Base-by-base conservation (phyloP, 495 filamentous ascomycete genomes). In the Penicillium simplicissimum region DNA sequence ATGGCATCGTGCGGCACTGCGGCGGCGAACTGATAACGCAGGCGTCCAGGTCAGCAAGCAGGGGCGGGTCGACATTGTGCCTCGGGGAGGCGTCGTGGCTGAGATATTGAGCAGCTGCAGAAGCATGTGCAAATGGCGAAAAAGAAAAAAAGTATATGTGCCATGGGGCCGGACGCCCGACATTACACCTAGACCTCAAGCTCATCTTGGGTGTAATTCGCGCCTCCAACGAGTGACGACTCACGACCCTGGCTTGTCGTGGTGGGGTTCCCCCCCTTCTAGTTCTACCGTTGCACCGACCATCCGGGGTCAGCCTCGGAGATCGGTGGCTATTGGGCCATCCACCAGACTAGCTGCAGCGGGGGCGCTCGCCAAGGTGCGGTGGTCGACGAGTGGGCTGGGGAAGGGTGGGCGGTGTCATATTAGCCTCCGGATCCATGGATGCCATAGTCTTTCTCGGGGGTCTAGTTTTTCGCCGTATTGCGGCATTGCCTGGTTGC, bases 261-360 rank as follows among this genome's bases (percentile, higher is more conserved):
- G 23, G 36, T 51, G 42, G 31, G 15, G 34, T 37, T 14, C 21
- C 14, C 34, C 40, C 31, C 52, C 14, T 36, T 31, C 25, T 28
- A 28, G 25, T 28, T 61, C 59, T 52, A 59, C 49, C 51, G 61
- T 63, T 59, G 51, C 61, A 63, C 61, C 61, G 55, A 59, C 55
- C 34, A 54, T 51, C 49, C 35, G 34, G 40, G 49, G 52, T 53
- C 14, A n/a, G 10, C 13, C 4, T 7, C 9, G 34, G 7, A n/a
- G 31, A 36, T 8, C 4, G 28, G 31, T 36, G 51, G 28, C 23
- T 51, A 59, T 63, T 55, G 61, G 61, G 61, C 13, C 31, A 11
- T 7, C 15, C 11, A 19, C 33, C 49, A 59, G 14, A 42, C 61
- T 59, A 59, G 61, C 56, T 55, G 55, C 55, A 63, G 37, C 17